Conservation (phyloP, 2,329 filamentous ascomycete genomes). For the Lasiodiplodia hormozganensis region DNA sequence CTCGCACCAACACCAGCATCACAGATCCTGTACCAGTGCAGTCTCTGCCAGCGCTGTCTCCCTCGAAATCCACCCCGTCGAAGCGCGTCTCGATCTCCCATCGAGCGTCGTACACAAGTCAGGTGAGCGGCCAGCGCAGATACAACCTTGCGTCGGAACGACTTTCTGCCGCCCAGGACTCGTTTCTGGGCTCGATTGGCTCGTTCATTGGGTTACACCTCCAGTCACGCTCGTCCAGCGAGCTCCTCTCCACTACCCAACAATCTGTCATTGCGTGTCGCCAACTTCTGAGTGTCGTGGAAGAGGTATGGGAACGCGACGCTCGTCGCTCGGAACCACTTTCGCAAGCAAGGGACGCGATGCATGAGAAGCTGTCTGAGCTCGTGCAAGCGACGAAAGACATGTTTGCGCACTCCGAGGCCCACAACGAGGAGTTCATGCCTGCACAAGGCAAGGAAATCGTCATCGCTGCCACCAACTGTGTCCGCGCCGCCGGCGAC, state of each 20-base stretch:
- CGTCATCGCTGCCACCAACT: slow-evolving; percentile 80
- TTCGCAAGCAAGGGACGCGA: slow-evolving; percentile 71
- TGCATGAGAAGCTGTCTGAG: slow-evolving; percentile 81
- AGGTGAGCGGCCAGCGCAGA: slow-evolving; percentile 67
- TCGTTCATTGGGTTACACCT: slow-evolving; percentile 94
- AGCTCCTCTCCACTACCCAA: slow-evolving; percentile 81
- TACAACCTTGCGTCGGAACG: slow-evolving; percentile 83
- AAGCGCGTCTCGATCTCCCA: slow-evolving; percentile 68
- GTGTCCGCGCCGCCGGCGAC: slow-evolving; percentile 88
- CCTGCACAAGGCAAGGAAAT: slow-evolving; percentile 79
- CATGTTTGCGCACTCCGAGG: slow-evolving; percentile 72
- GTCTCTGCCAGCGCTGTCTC: slow-evolving; percentile 22
- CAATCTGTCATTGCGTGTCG: slow-evolving; percentile 84
- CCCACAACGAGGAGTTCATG: slow-evolving; percentile 76
- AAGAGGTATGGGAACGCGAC: slow-evolving; percentile 82
- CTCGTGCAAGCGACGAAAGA: slow-evolving; percentile 83
- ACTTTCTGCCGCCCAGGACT: slow-evolving; percentile 81
- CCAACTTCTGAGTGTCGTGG: slow-evolving; percentile 78
- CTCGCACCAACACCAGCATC: slow-evolving; percentile 8
- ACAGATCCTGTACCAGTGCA: slow-evolving; percentile 5
- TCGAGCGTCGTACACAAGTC: slow-evolving; percentile 76
- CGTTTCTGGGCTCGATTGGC: slow-evolving; percentile 86
- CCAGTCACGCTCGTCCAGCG: slow-evolving; percentile 87
- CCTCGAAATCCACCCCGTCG: slow-evolving; percentile 28
- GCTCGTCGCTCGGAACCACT: slow-evolving; percentile 70